Conservation (phyloP, 345 rosid species). For the Lepidium africanum region DNA sequence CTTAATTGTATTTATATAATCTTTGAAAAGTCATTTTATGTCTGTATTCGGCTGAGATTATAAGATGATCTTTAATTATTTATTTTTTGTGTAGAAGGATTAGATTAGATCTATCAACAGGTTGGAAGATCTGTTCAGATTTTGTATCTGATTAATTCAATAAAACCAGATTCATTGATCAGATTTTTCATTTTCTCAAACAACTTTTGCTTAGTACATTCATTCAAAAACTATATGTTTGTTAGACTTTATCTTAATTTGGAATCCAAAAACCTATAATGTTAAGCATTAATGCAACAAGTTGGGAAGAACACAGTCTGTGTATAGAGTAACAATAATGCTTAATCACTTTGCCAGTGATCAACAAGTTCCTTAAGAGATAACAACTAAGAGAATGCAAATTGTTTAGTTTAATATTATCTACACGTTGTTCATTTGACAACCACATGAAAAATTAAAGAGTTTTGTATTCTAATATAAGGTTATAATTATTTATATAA, state of each 20-base stretch:
- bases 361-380: not conserved
- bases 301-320: not conserved
- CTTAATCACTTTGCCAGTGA: not conserved
- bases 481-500: no score
- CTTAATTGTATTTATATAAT: not conserved
- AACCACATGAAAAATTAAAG: constrained; percentile 2
- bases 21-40: constrained; percentile 23
- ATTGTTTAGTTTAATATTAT: not conserved
- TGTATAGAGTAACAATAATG: not conserved
- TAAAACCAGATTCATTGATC: constrained; percentile 5
- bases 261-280: no score
- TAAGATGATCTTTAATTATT: constrained; percentile 3
- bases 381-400: not conserved
- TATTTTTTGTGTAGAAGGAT: not conserved
- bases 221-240: not conserved
- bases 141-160: constrained; percentile 19
- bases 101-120: constrained; percentile 24
- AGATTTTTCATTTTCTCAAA: not conserved
- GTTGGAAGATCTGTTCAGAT: constrained; percentile 32
- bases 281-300: no score
- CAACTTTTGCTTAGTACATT: no score
- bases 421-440: constrained; percentile 4
- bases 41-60: constrained; percentile 17
- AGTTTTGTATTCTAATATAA: not conserved
- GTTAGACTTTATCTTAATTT: not conserved